Conservation (phyloP, 2,329 filamentous ascomycete genomes). For the Arthrobotrys megalospora region DNA sequence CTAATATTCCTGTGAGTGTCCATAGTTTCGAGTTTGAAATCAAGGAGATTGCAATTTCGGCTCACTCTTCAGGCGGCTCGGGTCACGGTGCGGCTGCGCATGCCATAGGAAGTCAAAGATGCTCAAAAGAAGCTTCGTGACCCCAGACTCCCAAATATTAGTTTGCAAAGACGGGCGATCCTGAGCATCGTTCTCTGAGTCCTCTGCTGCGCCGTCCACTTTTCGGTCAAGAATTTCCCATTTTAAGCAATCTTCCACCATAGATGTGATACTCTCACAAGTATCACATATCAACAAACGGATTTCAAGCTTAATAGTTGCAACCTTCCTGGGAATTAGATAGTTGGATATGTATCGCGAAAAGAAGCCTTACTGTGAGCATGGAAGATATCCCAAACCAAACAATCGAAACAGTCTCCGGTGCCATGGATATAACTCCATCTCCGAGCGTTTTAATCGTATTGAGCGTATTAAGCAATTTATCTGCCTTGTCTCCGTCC, state of each 20-base stretch:
- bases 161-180: neutral
- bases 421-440: slow-evolving; percentile 24
- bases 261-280: slow-evolving; percentile 19
- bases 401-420: slow-evolving; percentile 31
- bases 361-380: slow-evolving; percentile 6
- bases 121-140: slow-evolving; percentile 11
- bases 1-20: neutral
- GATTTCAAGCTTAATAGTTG: slow-evolving; percentile 20
- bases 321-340: slow-evolving; percentile 6
- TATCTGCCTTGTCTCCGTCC: slow-evolving; percentile 12
- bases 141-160: slow-evolving; percentile 32
- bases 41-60: neutral
- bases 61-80: slow-evolving; percentile 22
- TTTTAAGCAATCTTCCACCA: slow-evolving; percentile 26
- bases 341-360: neutral
- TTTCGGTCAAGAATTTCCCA: slow-evolving; percentile 24
- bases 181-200: neutral
- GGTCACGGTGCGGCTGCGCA: slow-evolving; percentile 27
- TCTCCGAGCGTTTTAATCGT: slow-evolving; percentile 19
- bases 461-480: slow-evolving; percentile 4
- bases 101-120: slow-evolving; percentile 39
- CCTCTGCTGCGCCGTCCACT: neutral
- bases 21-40: neutral
- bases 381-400: slow-evolving; percentile 39
- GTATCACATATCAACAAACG: slow-evolving; percentile 36